These are phyloP conservation scores for Xylaria hypoxylon DNA, from an alignment of 2,329 filamentous ascomycete species.

Conservation along the genomic window DNA sequence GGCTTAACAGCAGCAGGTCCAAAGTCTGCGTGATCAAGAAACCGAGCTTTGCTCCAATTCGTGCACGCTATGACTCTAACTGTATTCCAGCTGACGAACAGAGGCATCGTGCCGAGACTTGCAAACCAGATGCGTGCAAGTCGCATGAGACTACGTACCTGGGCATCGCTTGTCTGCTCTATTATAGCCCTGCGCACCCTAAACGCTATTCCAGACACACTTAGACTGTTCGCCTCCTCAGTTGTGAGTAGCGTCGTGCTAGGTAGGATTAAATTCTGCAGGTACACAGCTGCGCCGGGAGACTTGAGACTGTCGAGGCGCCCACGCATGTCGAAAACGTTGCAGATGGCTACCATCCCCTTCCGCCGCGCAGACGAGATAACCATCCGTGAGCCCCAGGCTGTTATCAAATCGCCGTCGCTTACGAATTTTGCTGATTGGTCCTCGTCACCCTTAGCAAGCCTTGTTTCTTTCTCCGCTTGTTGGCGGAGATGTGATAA, in stretches of 20 bases:
- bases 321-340: slow-evolving; percentile 12
- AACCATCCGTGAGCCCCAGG: slow-evolving; percentile 30
- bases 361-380: slow-evolving; percentile 9
- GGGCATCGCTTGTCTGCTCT: slow-evolving; percentile 20
- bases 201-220: slow-evolving; percentile 1
- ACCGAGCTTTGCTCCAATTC: background rate
- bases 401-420: slow-evolving; percentile 31
- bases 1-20: background rate
- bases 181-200: slow-evolving; percentile 18
- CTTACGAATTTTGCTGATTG: slow-evolving; percentile 21
- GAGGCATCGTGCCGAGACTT: slow-evolving; percentile 8
- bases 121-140: slow-evolving; percentile 11
- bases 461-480: background rate
- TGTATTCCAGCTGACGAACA: slow-evolving; percentile 21
- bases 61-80: background rate
- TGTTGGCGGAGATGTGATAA: slow-evolving; percentile 13
- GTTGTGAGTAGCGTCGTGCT: slow-evolving; percentile 10
- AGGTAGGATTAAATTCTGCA: slow-evolving; percentile 28
- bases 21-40: slow-evolving; percentile 17
- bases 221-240: background rate
- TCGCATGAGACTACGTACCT: slow-evolving; percentile 20
- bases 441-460: background rate
- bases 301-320: background rate
- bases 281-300: slow-evolving; percentile 2
- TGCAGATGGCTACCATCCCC: slow-evolving; percentile 18